Base-by-base conservation (phyloP, 192 early-diverging fungal genomes). In the Entomortierella beljakovae region DNA sequence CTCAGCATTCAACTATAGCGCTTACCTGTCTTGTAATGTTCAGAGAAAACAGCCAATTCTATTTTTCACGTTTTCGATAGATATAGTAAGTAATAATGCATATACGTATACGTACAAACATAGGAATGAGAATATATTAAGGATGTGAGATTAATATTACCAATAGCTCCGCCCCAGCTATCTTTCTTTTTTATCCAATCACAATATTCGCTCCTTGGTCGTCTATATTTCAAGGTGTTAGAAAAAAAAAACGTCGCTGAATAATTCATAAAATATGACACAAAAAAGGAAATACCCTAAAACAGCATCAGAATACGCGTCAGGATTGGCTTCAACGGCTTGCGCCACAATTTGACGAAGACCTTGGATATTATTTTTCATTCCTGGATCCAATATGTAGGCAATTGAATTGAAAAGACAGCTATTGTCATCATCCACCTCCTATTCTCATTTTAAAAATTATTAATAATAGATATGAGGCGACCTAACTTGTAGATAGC, bases 81-180 rank as follows among this genome's bases (percentile, higher is more conserved):
- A n/a, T n/a, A n/a, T n/a, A n/a, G n/a, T n/a, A n/a, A n/a, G n/a
- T n/a, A n/a, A n/a, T n/a, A n/a, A n/a, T n/a, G n/a, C n/a, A n/a
- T n/a, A n/a, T n/a, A n/a, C n/a, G n/a, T n/a, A n/a, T n/a, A n/a
- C n/a, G n/a, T n/a, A n/a, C n/a, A n/a, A n/a, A n/a, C n/a, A n/a
- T n/a, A n/a, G n/a, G n/a, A n/a, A n/a, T n/a, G n/a, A n/a, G n/a
- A n/a, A n/a, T n/a, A n/a, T n/a, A n/a, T n/a, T n/a, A n/a, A n/a
- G n/a, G n/a, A n/a, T n/a, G n/a, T n/a, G n/a, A n/a, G n/a, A n/a
- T n/a, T 22, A n/a, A 8, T 48, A 37, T 69, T 86, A 86, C 87
- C 87, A 58, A 95, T 93, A 1, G 92, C 94, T n/a, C 94, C 94
- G 71, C 94, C 94, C 94, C 94, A 95, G 55, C 86, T 86, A 28